Evolutionary conservation across 108 stramenopile species (phyloP).

Genomic region (Cyclotella sp.): DNA sequence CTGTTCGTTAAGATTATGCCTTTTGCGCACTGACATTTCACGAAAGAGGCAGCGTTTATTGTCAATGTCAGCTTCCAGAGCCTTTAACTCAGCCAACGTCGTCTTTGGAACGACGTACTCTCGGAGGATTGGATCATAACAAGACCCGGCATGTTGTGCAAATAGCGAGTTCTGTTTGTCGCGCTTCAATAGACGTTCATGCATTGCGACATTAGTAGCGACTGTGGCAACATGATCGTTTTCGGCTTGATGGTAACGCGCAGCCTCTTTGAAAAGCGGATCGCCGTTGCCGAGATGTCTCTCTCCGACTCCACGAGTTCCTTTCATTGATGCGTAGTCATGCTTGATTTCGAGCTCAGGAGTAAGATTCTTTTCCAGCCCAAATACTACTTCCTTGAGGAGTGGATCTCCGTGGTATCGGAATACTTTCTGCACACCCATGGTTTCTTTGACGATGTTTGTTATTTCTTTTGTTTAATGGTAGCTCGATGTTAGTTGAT

Average conservation of each 20-base stretch:
- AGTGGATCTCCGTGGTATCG: constrained; percentile 36
- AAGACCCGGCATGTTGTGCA: neutral
- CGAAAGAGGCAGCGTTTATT: constrained; percentile 25
- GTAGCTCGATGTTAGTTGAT: neutral
- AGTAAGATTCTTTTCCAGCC: constrained; percentile 1
- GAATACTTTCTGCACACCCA: constrained; percentile 22
- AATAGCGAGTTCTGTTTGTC: constrained; percentile 28
- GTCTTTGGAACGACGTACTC: constrained; percentile 23
- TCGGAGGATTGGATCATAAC: constrained; percentile 31
- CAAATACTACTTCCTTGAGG: constrained; percentile 11
- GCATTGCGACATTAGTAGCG: constrained; percentile 5
- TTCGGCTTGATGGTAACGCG: constrained; percentile 28
- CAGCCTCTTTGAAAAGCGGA: constrained; percentile 26
- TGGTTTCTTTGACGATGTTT: neutral
- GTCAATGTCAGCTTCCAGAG: constrained; percentile 20
- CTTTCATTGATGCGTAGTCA: neutral
- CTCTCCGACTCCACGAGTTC: constrained; percentile 15
- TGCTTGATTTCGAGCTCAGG: neutral
- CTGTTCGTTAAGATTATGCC: constrained; percentile 18
- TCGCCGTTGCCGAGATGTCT: constrained; percentile 18
- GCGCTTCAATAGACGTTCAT: constrained; percentile 18
- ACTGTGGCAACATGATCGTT: constrained; percentile 11
- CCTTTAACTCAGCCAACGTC: constrained; percentile 12
- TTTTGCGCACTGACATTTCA: constrained; percentile 35
- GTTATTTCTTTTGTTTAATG: constrained; percentile 11